Percentiles rank a stretch among this genome's conserved stretches.
phyloP scores from a whole-genome alignment of 352 stramenopile genomes.

The Phytophthora aleatoria region DNA sequence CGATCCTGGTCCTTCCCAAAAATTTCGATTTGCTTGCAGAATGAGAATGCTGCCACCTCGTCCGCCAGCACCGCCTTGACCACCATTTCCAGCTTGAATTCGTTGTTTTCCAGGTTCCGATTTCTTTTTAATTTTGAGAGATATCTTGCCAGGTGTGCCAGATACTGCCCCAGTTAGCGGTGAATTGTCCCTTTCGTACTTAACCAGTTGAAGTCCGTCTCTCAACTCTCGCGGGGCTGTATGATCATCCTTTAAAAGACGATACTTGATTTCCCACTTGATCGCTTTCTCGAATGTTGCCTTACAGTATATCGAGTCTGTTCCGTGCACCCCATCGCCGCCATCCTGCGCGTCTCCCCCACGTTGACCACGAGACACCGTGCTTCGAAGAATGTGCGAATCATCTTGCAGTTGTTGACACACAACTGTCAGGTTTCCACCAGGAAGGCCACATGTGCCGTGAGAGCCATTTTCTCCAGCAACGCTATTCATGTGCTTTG shows the following conservation, averaged over 20 bases:
- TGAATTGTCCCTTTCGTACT: neutral
- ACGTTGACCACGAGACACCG: conserved; percentile 9
- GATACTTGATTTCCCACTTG: neutral
- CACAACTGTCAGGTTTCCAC: conserved; percentile 18
- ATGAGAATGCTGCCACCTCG: conserved; percentile 11
- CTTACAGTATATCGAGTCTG: conserved; percentile 8
- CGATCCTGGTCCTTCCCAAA: conserved; percentile 4
- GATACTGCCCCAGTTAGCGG: neutral
- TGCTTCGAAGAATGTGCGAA: neutral
- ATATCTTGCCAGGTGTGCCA: conserved; percentile 3
- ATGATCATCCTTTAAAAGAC: neutral
- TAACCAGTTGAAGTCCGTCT: neutral
- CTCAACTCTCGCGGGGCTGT: neutral
- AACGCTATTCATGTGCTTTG: neutral
- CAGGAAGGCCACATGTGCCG: conserved; percentile 17
- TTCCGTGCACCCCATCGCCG: conserved; percentile 13
- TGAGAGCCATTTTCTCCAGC: conserved; percentile 2
- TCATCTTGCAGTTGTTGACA: conserved; percentile 7
- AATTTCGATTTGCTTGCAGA: neutral
- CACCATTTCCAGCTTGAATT: conserved; percentile 10
- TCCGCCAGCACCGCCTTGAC: conserved; percentile 15
- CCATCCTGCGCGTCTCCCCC: conserved; percentile 19
- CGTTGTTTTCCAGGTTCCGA: conserved; percentile 3
- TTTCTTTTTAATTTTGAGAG: neutral
- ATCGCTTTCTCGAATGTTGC: conserved; percentile 4